A percentile compares a stretch with the other conserved stretches of the same genome.
phyloP scores from a whole-genome alignment of 805 yeast species.

The Tanozyma kutaoensis region DNA sequence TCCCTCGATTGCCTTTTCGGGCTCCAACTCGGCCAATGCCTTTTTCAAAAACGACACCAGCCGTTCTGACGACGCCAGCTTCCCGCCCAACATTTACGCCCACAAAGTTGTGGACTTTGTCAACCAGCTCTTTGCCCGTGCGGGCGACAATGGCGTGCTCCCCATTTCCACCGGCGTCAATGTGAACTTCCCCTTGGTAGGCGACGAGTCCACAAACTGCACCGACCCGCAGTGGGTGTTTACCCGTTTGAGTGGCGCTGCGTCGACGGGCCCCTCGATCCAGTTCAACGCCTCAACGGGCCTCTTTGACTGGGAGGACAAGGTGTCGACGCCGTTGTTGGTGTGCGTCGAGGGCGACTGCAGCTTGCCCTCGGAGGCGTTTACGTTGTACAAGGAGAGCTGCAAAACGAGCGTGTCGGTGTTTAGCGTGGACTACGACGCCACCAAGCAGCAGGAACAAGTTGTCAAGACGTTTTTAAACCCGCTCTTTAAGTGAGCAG shows the following conservation, averaged over 20 bases:
- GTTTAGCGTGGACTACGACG: constrained; percentile 37
- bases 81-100: constrained; percentile 33
- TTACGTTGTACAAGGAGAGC: constrained; percentile 11
- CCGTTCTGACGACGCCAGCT: constrained; percentile 19
- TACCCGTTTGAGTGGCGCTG: constrained; percentile 33
- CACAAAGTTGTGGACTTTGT: constrained; percentile 25
- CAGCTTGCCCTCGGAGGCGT: constrained; percentile 10
- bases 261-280: constrained; percentile 15
- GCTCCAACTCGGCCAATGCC: constrained; percentile 34
- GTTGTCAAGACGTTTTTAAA: constrained; percentile 6
- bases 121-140: constrained; percentile 18
- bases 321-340: too few species aligned
- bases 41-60: constrained; percentile 29
- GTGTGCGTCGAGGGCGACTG: constrained; percentile 13
- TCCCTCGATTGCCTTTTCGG: constrained; percentile 41
- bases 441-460: constrained; percentile 9
- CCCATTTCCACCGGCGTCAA: constrained; percentile 33
- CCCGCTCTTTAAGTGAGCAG: constrained; percentile 2
- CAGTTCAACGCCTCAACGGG: constrained; percentile 27
- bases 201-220: constrained; percentile 4
- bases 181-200: constrained; percentile 36
- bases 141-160: constrained; percentile 25
- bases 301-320: constrained; percentile 5
- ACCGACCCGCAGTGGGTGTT: constrained; percentile 14
- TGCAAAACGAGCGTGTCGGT: constrained; percentile 33